Evolutionary conservation across 2,329 filamentous ascomycete species (phyloP).

Genomic region (Penicillium sp.): DNA sequence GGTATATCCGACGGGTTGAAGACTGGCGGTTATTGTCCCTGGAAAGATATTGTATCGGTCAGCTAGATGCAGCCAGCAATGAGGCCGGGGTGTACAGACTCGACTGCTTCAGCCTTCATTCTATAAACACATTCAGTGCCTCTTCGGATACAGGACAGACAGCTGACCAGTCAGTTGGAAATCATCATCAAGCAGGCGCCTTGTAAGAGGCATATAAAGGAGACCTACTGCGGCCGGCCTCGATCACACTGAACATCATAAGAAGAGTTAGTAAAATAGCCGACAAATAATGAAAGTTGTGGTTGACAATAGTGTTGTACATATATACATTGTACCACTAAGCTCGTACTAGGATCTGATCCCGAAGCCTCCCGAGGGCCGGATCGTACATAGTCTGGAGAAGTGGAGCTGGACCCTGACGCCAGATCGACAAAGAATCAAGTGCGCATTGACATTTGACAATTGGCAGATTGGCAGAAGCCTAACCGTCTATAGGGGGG

Average conservation of each 20-base stretch:
- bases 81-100: background rate
- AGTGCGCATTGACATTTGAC: background rate
- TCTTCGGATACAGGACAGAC: conserved; percentile 15
- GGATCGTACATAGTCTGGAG: background rate
- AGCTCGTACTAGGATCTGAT: background rate
- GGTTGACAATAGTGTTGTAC: background rate
- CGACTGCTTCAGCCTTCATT: conserved; percentile 9
- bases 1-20: conserved; percentile 7
- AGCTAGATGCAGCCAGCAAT: background rate
- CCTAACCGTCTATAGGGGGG: background rate
- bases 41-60: background rate
- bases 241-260: conserved; percentile 9
- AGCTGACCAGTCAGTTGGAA: conserved; percentile 1
- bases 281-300: no score
- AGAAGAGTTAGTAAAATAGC: background rate
- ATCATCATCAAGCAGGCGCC: background rate
- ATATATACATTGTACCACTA: background rate
- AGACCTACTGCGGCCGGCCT: conserved; percentile 13
- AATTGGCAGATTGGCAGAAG: background rate
- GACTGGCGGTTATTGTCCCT: conserved; percentile 11
- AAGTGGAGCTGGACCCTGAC: background rate
- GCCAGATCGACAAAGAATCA: background rate
- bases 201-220: background rate
- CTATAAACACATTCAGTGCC: conserved; percentile 14
- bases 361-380: background rate